Conservation (phyloP, 1,284 basidiomycete genomes). For the Coniferiporia weirii region DNA sequence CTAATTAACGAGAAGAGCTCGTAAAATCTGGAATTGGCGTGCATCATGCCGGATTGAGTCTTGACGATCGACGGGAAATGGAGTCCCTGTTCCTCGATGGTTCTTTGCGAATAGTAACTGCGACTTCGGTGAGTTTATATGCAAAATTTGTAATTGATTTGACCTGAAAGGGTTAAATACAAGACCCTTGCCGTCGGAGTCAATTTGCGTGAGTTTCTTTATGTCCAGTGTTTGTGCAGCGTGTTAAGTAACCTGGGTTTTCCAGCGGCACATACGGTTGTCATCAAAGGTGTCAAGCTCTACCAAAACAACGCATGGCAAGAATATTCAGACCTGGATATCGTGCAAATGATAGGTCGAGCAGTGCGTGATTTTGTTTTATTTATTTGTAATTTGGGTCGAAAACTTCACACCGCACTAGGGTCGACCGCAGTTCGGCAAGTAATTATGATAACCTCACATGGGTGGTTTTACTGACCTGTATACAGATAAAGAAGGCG, state of each 20-base stretch:
- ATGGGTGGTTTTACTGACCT: conserved; percentile 14
- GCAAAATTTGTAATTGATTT: no score
- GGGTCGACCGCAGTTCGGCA: conserved; percentile 92
- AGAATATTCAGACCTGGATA: conserved; percentile 79
- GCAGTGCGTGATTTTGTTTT: conserved; percentile 41
- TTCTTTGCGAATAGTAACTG: conserved; percentile 60
- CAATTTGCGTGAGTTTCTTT: conserved; percentile 63
- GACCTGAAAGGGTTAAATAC: conserved; percentile 15
- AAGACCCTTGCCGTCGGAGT: conserved; percentile 87
- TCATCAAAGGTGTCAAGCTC: conserved; percentile 76
- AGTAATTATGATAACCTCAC: conserved; percentile 14
- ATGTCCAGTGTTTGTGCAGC: conserved; percentile 6
- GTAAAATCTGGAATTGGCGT: conserved; percentile 69
- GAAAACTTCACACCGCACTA: conserved; percentile 30
- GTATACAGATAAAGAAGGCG: conserved; percentile 63
- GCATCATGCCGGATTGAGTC: conserved; percentile 81
- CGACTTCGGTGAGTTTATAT: conserved; percentile 58
- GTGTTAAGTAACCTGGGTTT: conserved; percentile 6
- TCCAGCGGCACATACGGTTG: conserved; percentile 72
- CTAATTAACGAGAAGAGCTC: conserved; percentile 39
- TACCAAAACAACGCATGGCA: conserved; percentile 59
- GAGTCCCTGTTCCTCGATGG: conserved; percentile 70
- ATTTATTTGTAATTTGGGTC: neutral
- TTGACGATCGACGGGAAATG: conserved; percentile 63
- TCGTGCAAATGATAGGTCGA: conserved; percentile 83